Evolutionary conservation across 805 yeast genomes (phyloP).

Genomic region (Schwanniomyces yamadae): DNA sequence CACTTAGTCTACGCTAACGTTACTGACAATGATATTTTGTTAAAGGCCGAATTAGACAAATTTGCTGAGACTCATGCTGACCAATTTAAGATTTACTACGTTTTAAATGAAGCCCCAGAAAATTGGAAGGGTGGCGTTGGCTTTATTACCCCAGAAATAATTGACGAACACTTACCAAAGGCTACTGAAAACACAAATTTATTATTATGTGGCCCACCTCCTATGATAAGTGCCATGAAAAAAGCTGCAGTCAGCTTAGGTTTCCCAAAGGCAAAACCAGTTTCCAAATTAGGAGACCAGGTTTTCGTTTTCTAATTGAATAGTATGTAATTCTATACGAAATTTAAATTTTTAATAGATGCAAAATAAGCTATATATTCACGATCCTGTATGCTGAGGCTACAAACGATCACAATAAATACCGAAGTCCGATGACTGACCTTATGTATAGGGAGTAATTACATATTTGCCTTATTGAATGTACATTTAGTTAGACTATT

Average conservation of each 20-base stretch:
- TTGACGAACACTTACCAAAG: slow-evolving; percentile 62
- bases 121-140: slow-evolving; percentile 80
- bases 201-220: slow-evolving; percentile 91
- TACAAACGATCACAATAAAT: slow-evolving; percentile 2
- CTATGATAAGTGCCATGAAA: slow-evolving; percentile 83
- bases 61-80: slow-evolving; percentile 57
- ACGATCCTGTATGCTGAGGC: background rate
- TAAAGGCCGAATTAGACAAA: slow-evolving; percentile 75
- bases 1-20: slow-evolving; percentile 80
- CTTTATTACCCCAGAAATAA: slow-evolving; percentile 72
- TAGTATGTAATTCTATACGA: background rate
- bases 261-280: slow-evolving; percentile 80
- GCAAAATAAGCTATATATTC: no score
- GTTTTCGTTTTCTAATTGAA: slow-evolving; percentile 83
- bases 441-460: no score
- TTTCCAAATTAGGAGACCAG: slow-evolving; percentile 86
- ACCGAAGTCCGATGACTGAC: background rate
- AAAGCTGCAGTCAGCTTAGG: slow-evolving; percentile 75
- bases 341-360: background rate
- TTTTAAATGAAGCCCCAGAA: slow-evolving; percentile 70
- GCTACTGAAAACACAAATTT: slow-evolving; percentile 63
- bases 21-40: slow-evolving; percentile 72
- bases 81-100: slow-evolving; percentile 64
- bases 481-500: background rate
- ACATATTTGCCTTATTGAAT: background rate